Evolutionary conservation across 75 land plant species (phyloP).

Genomic region (Ceratopteris richardii): DNA sequence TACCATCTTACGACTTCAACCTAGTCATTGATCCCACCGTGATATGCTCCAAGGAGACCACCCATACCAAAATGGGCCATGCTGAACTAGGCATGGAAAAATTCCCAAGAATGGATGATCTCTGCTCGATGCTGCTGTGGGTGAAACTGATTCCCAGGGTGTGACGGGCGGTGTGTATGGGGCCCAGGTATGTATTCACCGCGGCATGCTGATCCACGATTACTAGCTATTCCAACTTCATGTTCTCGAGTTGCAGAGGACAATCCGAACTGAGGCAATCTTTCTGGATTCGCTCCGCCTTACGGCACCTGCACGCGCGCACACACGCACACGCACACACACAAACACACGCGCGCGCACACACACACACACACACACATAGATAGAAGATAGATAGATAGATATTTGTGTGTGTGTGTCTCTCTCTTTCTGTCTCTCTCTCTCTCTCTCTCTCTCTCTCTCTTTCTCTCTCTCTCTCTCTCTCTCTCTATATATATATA

Average conservation of each 20-base stretch:
- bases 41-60: slow-evolving; percentile 10
- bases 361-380: too few species aligned
- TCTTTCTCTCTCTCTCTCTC: too few species aligned
- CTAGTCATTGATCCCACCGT: slow-evolving; percentile 18
- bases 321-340: too few species aligned
- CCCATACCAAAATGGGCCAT: not conserved
- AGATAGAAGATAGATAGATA: too few species aligned
- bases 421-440: too few species aligned
- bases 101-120: slow-evolving; percentile 5
- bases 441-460: too few species aligned
- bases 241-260: slow-evolving; percentile 3
- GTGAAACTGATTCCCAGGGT: too few species aligned
- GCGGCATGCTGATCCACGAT: not conserved
- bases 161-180: too few species aligned
- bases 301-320: too few species aligned
- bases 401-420: too few species aligned
- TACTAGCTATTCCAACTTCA: slow-evolving; percentile 1
- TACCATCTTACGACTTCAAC: slow-evolving; percentile 34
- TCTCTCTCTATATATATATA: too few species aligned
- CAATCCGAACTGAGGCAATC: slow-evolving; percentile 1
- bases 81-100: not conserved
- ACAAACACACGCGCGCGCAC: too few species aligned
- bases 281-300: slow-evolving; percentile 4
- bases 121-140: not conserved
- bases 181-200: slow-evolving; percentile 12